A percentile compares a stretch with the other conserved stretches of the same genome.
Conservation (phyloP, 768 basidiomycete genomes). For the Lactarius deliciosus region DNA sequence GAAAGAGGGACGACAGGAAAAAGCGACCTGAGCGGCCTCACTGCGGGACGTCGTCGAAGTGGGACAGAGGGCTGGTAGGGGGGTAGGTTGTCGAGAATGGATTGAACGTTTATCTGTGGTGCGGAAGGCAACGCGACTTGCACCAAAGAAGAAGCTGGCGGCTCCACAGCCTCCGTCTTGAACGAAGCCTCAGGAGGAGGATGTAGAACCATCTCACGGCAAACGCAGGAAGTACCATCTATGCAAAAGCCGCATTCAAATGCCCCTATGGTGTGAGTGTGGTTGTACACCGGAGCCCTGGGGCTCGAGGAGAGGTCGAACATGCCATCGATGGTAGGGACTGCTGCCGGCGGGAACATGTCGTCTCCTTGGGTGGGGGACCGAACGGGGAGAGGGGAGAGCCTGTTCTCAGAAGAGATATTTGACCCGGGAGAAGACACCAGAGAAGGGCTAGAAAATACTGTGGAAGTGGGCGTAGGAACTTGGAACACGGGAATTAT, state of each 20-base stretch:
- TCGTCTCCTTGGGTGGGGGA: constrained; percentile 35
- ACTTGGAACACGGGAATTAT: constrained; percentile 30
- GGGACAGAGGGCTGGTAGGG: constrained; percentile 82
- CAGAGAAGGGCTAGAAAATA: constrained; percentile 44
- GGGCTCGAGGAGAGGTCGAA: constrained; percentile 42
- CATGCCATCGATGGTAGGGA: constrained; percentile 36
- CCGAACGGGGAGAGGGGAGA: constrained; percentile 36
- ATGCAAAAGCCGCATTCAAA: constrained; percentile 78
- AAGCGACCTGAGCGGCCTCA: constrained; percentile 45
- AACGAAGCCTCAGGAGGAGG: constrained; percentile 36
- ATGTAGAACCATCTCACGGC: constrained; percentile 62
- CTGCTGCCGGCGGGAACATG: constrained; percentile 36
- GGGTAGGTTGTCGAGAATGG: constrained; percentile 74
- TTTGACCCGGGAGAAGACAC: constrained; percentile 52
- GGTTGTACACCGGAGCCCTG: constrained; percentile 33
- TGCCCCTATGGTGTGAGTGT: constrained; percentile 38
- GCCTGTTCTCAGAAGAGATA: constrained; percentile 32
- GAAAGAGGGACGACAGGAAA: constrained; percentile 49
- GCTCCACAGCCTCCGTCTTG: constrained; percentile 35
- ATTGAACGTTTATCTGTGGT: constrained; percentile 37
- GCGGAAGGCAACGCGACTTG: constrained; percentile 25
- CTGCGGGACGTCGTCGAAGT: constrained; percentile 56
- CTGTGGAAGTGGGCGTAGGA: constrained; percentile 36
- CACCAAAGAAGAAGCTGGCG: constrained; percentile 26
- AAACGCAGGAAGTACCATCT: constrained; percentile 70